phyloP scores from a whole-genome alignment of 208 protist genomes.

The Endotrypanum monterogeii region DNA sequence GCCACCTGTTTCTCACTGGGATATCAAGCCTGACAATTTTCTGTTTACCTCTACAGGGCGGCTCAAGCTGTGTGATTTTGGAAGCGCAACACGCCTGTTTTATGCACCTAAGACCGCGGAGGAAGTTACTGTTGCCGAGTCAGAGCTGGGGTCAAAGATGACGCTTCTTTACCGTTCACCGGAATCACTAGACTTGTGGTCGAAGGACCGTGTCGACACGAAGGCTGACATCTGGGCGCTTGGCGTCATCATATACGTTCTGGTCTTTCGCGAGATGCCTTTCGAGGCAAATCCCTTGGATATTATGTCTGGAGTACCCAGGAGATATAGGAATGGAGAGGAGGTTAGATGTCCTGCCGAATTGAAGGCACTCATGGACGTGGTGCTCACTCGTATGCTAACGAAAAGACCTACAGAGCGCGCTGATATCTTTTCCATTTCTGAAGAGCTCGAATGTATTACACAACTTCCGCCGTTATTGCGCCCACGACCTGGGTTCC shows the following conservation, averaged over 20 bases:
- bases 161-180: constrained; percentile 93
- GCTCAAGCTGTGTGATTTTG: constrained; percentile 96
- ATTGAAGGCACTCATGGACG: constrained; percentile 47
- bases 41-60: constrained; percentile 55
- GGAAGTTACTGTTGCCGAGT: constrained; percentile 72
- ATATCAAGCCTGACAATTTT: constrained; percentile 95
- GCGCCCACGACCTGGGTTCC: constrained; percentile 39
- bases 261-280: constrained; percentile 90
- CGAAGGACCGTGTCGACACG: constrained; percentile 73
- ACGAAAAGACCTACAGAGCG: constrained; percentile 59
- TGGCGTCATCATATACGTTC: constrained; percentile 94
- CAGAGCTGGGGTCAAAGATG: constrained; percentile 81
- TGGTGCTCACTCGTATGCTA: constrained; percentile 60
- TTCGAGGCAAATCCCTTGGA: constrained; percentile 86
- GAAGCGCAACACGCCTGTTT: constrained; percentile 67
- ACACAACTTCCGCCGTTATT: constrained; percentile 30
- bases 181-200: constrained; percentile 95
- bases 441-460: constrained; percentile 45
- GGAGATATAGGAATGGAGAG: constrained; percentile 33
- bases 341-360: constrained; percentile 33
- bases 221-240: constrained; percentile 95
- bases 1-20: constrained; percentile 91
- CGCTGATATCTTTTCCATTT: constrained; percentile 64
- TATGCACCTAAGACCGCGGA: constrained; percentile 64
- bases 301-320: constrained; percentile 64